Base-by-base conservation (phyloP, 257 asterid genomes). In the Pogostemon cablin region DNA sequence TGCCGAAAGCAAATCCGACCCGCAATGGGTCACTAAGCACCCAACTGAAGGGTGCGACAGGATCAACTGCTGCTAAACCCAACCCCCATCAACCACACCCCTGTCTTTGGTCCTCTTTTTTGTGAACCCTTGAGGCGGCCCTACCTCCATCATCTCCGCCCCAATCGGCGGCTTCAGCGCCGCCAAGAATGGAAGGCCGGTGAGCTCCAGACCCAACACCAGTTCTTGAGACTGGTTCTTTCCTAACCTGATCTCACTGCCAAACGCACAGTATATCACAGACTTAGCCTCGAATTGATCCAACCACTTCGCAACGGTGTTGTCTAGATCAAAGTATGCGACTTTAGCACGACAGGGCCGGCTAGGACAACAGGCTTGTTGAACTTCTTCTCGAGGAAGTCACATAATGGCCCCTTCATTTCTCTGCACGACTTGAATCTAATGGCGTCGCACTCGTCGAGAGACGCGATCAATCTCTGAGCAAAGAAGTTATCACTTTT, bases 21-120 rank as follows among this genome's bases (percentile, higher is more conserved):
- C 87, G n/a, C 89, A 78, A 11, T 85, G 89, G 0, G 87, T 80
- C 4, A 85, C 79, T 48, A 85, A 85, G 35, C 82, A 82, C 4
- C 89, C 89, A 0, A 85, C 78, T 0, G 82, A 46, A 0, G 81
- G 74, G 65, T 82, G 89, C 4, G 43, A 7, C 43, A 85, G 2
- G 11, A 82, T 80, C 68, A 64, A 44, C 4, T 72, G 74, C 10
- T 85, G 87, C 1, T 74, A 85, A 1, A 82, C 84, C 89, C 87
- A 85, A 1, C 71, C 77, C 0, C 85, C 85, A 4, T 67, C 38
- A 3, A 85, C 78, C 1, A 77, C 35, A 20, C 89, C 85, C 9
- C 82, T 67, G 3, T 71, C 72, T 3, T 11, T 20, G 0, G 71
- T 75, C 52, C 86, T 72, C 15, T 35, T 67, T 0, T 35, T 67